Evolutionary conservation across 2,329 filamentous ascomycete species (phyloP).

Genomic region (Nemania sp.): DNA sequence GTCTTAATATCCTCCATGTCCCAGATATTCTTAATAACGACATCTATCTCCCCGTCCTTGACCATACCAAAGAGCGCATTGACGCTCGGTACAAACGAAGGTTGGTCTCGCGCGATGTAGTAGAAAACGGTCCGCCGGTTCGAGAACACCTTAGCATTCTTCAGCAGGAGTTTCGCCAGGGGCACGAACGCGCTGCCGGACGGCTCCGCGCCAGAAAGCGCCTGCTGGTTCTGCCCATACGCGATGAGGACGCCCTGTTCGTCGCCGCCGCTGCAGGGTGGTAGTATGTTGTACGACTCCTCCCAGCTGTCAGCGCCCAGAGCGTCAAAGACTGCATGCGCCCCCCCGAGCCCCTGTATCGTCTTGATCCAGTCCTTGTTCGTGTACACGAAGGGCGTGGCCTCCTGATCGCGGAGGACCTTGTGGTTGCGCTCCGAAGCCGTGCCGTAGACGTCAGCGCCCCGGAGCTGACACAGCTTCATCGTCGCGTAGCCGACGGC

Average conservation of each 20-base stretch:
- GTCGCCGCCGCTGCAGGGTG: constrained; percentile 38
- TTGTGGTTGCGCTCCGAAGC: constrained; percentile 60
- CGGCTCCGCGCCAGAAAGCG: constrained; percentile 42
- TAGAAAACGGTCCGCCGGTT: constrained; percentile 53
- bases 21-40: constrained; percentile 57
- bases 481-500: constrained; percentile 61
- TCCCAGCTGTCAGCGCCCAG: constrained; percentile 61
- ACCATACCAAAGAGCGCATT: constrained; percentile 50
- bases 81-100: constrained; percentile 51
- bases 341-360: constrained; percentile 60
- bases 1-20: constrained; percentile 55
- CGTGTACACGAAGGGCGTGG: constrained; percentile 59
- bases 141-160: constrained; percentile 40
- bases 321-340: constrained; percentile 56
- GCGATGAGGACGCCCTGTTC: constrained; percentile 54
- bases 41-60: constrained; percentile 49
- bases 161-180: constrained; percentile 51
- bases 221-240: constrained; percentile 54
- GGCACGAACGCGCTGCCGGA: constrained; percentile 39
- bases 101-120: constrained; percentile 52
- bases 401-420: constrained; percentile 54
- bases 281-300: constrained; percentile 61
- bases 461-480: constrained; percentile 56
- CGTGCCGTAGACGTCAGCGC: constrained; percentile 63
- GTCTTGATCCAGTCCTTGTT: constrained; percentile 62